Evolutionary conservation across 2,329 filamentous ascomycete species (phyloP).

Genomic region (Grosmannia penicillata): DNA sequence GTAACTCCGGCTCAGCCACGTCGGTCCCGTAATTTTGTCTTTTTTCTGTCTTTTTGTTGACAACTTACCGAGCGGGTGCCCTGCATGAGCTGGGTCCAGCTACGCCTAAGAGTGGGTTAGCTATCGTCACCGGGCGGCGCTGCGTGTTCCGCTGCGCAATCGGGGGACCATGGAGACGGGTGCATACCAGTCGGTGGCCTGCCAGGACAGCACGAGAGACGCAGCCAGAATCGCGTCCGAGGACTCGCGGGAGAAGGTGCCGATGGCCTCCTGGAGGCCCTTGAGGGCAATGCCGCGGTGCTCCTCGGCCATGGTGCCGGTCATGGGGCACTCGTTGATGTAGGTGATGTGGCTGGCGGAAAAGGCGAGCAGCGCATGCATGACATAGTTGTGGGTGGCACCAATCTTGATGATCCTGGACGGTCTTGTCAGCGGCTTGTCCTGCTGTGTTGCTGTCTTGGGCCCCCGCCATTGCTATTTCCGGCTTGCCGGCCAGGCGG

Average conservation of each 20-base stretch:
- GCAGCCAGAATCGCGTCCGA: conserved; percentile 86
- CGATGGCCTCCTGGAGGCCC: conserved; percentile 77
- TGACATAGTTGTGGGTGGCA: conserved; percentile 71
- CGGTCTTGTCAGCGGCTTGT: not conserved
- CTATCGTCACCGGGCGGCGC: too few species aligned
- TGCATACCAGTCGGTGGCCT: conserved; percentile 83
- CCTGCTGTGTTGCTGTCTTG: too few species aligned
- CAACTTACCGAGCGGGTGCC: conserved; percentile 69
- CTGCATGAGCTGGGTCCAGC: conserved; percentile 86
- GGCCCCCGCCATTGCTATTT: not conserved
- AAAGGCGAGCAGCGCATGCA: conserved; percentile 83
- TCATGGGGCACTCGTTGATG: conserved; percentile 71
- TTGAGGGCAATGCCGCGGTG: conserved; percentile 76
- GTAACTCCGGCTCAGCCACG: too few species aligned
- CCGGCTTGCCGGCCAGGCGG: not conserved
- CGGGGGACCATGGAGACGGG: not conserved
- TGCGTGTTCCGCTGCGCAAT: not conserved
- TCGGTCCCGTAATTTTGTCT: too few species aligned
- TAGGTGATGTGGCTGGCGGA: conserved; percentile 92
- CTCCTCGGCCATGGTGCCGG: conserved; percentile 77
- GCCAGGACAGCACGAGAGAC: conserved; percentile 87
- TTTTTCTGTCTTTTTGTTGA: not conserved
- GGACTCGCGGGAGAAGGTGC: conserved; percentile 68
- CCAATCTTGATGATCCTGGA: conserved; percentile 67
- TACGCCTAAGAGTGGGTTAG: conserved; percentile 47